Conservation (phyloP, 116 monocot species). For the Phalaenopsis hybrid region DNA sequence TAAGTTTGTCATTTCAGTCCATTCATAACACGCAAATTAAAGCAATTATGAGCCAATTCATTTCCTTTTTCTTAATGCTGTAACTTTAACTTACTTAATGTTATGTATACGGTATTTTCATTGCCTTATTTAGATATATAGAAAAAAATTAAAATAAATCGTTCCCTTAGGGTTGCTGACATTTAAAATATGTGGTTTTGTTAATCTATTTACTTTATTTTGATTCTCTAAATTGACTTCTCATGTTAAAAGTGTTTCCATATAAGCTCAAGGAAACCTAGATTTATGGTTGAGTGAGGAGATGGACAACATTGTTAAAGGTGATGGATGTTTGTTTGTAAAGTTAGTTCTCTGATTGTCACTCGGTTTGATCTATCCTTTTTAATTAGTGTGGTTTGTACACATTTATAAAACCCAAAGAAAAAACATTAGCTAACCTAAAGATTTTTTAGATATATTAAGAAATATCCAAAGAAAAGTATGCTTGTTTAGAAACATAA, state of each 20-base stretch:
- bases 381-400: no score
- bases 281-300: no score
- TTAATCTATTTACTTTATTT: background rate
- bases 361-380: no score
- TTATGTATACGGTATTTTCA: background rate
- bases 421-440: no score
- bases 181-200: background rate
- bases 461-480: no score
- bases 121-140: background rate
- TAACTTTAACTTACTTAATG: background rate
- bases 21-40: background rate
- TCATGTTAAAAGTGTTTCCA: background rate
- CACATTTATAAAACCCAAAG: no score
- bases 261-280: background rate
- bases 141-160: background rate
- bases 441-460: no score
- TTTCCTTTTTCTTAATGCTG: background rate
- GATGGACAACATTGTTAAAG: no score
- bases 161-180: background rate
- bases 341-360: no score
- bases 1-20: slow-evolving; percentile 17
- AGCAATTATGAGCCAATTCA: background rate
- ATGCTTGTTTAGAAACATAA: no score
- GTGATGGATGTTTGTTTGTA: no score
- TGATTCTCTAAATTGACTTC: background rate